Base-by-base conservation (phyloP, 352 stramenopile species). In the Phytophthora ramorum region DNA sequence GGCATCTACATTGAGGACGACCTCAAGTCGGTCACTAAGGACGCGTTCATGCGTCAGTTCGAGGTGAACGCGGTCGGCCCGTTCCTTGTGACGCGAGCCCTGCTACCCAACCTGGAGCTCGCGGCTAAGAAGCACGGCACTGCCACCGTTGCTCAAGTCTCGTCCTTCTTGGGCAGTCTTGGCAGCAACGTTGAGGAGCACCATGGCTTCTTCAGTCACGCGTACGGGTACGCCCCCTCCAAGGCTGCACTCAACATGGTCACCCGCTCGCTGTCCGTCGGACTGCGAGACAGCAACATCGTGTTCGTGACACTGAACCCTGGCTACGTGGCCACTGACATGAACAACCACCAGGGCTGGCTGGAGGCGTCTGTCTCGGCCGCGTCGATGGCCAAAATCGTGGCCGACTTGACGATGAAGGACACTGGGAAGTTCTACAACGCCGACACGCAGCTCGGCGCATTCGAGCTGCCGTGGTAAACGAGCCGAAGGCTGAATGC, bases 201-300 rank as follows among this genome's bases (percentile, higher is more conserved):
- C 10, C 10, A 35, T 12, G 7, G 10, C 30, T 35, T 35, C 30
- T 52, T 22, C 9, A 24, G 20, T 19, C 20, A 8, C 26, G 20
- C 40, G 16, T 47, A 47, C 40, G 7, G 40, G 10, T 47, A 24
- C n/a, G n/a, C 9, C 40, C n/a, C n/a, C 7, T 47, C 40, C n/a
- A 19, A 47, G 16, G 40, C 17, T 16, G 40, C 40, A 13, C n/a
- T 47, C 13, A 24, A 93, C 60, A 83, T 78, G 61, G 63, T 85
- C 50, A 83, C 58, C 46, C 76, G 54, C 50, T 66, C 52, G 22
- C 58, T 88, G 5, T 19, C 65, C 20, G 44, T 73, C n/a, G 73
- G 85, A n/a, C 62, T 85, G 6, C 66, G 70, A 46, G 35, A n/a
- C 5, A 50, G 71, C 20, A 67, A 69, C 2, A 77, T 85, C 40